These are phyloP conservation scores for Trichophyton schoenleinii DNA, from an alignment of 2,329 filamentous ascomycete genomes.

Conservation along the genomic window DNA sequence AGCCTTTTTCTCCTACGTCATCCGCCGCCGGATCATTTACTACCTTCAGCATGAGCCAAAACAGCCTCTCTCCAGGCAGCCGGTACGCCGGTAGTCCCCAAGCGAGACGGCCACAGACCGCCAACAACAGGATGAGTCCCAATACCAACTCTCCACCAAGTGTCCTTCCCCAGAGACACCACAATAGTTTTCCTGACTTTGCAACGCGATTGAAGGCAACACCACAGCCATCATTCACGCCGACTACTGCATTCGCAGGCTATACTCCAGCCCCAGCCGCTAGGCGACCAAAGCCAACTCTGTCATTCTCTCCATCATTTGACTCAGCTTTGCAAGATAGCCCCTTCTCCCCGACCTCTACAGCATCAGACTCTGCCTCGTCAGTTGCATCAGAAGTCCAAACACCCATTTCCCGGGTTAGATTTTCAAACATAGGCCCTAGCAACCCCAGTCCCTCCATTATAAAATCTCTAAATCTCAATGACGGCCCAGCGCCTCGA, in stretches of 20 bases:
- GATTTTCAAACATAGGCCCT: not conserved
- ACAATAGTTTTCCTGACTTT: constrained; percentile 1
- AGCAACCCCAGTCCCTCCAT: constrained; percentile 11
- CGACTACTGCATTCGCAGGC: not conserved
- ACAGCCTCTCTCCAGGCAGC: not conserved
- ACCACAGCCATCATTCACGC: constrained; percentile 5
- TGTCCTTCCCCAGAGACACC: not conserved
- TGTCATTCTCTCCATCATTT: constrained; percentile 12
- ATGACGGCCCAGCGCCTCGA: constrained; percentile 6
- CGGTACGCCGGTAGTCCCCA: not conserved
- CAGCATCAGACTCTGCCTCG: constrained; percentile 13
- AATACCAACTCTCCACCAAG: not conserved
- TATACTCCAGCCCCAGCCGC: not conserved
- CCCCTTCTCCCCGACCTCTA: constrained; percentile 10
- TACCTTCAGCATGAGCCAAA: not conserved
- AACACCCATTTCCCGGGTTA: constrained; percentile 7
- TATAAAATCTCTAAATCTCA: constrained; percentile 8
- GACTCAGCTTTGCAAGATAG: constrained; percentile 11
- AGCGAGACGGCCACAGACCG: not conserved
- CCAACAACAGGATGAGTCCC: not conserved
- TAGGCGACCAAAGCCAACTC: not conserved
- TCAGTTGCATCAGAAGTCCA: constrained; percentile 12
- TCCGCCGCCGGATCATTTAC: not conserved
- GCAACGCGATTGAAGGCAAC: constrained; percentile 2
- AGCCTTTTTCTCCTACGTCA: not conserved